Percentiles rank a stretch among this genome's conserved stretches.
phyloP scores from a whole-genome alignment of 2,329 filamentous ascomycete genomes.

The Fusarium virguliforme region DNA sequence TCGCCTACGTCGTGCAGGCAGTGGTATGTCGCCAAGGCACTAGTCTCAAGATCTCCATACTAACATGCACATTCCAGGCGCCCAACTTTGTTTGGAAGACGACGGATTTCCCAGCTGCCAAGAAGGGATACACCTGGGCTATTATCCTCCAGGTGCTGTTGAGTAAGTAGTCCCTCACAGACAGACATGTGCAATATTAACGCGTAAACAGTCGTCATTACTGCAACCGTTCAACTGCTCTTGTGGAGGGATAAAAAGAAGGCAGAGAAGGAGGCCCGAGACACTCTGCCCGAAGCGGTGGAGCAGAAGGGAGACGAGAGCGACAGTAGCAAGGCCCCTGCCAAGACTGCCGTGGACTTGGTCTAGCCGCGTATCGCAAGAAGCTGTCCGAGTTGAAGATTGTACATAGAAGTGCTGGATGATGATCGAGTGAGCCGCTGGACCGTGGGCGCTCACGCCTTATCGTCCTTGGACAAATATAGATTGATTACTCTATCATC shows the following conservation, averaged over 20 bases:
- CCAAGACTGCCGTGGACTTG: not conserved
- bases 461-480: not conserved
- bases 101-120: constrained; percentile 36
- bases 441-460: not conserved
- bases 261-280: not conserved
- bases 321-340: not conserved
- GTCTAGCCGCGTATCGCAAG: not conserved
- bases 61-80: not conserved
- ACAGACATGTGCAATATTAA: not conserved
- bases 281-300: not conserved
- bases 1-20: constrained; percentile 43
- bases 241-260: constrained; percentile 4
- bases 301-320: not conserved
- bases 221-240: not conserved
- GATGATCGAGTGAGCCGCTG: not conserved
- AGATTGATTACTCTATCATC: too few relatives aligned
- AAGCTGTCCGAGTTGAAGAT: not conserved
- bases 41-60: not conserved
- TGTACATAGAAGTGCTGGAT: not conserved
- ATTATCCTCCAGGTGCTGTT: constrained; percentile 27
- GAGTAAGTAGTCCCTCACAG: constrained; percentile 18
- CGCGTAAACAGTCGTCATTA: not conserved
- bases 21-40: constrained; percentile 30
- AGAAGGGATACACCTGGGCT: constrained; percentile 33
- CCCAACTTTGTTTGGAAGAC: constrained; percentile 45